A percentile compares a stretch with the other conserved stretches of the same genome.
Conservation (phyloP, 2,329 filamentous ascomycete species). For the Trematosphaeria pertusa region DNA sequence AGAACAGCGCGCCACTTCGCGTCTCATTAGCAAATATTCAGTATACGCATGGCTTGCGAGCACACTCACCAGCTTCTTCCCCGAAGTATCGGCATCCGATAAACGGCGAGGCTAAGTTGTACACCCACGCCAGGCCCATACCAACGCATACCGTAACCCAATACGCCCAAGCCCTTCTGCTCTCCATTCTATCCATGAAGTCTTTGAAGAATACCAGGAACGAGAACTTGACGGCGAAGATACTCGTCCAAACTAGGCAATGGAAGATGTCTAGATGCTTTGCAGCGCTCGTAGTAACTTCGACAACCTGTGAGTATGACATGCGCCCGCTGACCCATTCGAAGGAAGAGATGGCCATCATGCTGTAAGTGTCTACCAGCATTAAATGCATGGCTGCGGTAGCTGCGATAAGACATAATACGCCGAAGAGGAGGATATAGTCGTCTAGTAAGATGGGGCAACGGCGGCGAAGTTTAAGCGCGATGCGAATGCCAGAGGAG, state of each 20-base stretch:
- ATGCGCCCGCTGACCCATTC: not conserved
- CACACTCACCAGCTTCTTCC: not conserved
- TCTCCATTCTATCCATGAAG: not conserved
- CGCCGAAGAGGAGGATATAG: not conserved
- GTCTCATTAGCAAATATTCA: not conserved
- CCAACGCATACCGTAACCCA: not conserved
- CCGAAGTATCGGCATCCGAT: slow-evolving; percentile 1
- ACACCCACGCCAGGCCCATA: not conserved
- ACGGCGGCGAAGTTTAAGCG: not conserved
- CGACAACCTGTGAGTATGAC: not conserved
- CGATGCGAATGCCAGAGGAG: not conserved
- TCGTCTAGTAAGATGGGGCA: slow-evolving; percentile 1
- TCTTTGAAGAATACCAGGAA: not conserved
- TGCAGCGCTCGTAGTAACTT: not conserved
- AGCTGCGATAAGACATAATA: not conserved
- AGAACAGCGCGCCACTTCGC: not conserved
- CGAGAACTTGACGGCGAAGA: slow-evolving; percentile 5
- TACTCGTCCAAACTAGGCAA: slow-evolving; percentile 1
- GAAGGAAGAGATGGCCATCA: not conserved
- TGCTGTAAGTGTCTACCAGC: slow-evolving; percentile 1
- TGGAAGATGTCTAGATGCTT: not conserved
- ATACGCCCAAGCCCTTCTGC: not conserved
- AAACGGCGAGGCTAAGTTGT: not conserved
- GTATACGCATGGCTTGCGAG: not conserved
- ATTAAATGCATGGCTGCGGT: not conserved